Base-by-base conservation (phyloP, 345 rosid species). In the Lepidium africanum region DNA sequence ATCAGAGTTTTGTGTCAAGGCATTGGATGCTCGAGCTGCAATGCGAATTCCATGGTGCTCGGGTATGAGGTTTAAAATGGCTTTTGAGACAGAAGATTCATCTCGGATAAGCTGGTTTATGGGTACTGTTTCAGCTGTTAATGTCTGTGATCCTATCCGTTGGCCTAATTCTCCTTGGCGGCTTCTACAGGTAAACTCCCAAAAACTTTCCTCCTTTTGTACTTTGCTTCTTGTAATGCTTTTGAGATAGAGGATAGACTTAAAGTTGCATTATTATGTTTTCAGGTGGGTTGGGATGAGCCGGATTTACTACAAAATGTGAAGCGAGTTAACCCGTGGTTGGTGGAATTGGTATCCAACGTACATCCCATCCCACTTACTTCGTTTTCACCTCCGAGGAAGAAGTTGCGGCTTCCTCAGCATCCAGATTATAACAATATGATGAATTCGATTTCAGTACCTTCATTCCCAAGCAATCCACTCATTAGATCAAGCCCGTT, bases 161-260 rank as follows among this genome's bases (percentile, higher is more conserved):
- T 93, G 98, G 98, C 91, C 97, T 50, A 82, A 82, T 67, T 93
- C 99, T 17, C 97, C 96, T 9, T 93, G 99, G 99, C 79, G 96
- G 4, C 87, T 93, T 75, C 80, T 93, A 4, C 92, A 85, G 97
- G 99, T 93, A 78, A 59, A 55, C 14, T 43, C 21, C 11, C n/a
- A 1, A 7, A 40, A 36, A 51, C n/a, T 35, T 52, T 8, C 25
- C 7, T 70, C 17, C 17, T 11, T 43, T 19, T 23, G 42, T 23
- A 35, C 5, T 52, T 45, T 70, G 15, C 48, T 64, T 69, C 48
- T 64, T 69, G 61, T 60, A 43, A 21, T 42, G 41, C 30, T 3
- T 56, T 50, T 51, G 9, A 33, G 45, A 15, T 58, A 12, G 48
- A 65, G 1, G 9, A 52, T 51, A 52, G 10, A 68, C 48, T 68